Base-by-base conservation (phyloP, 352 stramenopile genomes). In the Globisporangium alternatum region DNA sequence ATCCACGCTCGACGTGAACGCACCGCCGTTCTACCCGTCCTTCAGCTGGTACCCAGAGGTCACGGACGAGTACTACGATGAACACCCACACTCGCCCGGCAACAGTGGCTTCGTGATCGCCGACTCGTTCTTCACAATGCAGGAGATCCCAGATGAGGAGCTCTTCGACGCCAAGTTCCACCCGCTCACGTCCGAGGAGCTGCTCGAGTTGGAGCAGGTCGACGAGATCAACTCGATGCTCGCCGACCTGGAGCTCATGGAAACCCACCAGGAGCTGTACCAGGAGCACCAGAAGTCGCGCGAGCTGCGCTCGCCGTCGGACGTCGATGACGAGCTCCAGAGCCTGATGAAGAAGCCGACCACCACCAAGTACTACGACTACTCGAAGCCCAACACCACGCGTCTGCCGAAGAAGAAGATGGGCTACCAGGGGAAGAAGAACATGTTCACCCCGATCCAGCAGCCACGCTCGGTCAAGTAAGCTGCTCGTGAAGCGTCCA, bases 151-250 rank as follows among this genome's bases (percentile, higher is more conserved):
- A 1, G 84, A 93, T 43, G 84, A 93, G 60, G 82, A 93, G 71
- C 72, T 93, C 37, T 93, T 93, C 59, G 82, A 93, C 67, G 56
- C 84, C 0, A 75, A 77, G 56, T 77, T 78, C 65, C 79, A 88
- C 70, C 84, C 82, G 31, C 68, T 93, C 53, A 74, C 80, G 53
- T 44, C 65, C 1, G 64, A 86, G 21, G 84, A 93, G 48, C 76
- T 91, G 49, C 63, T 67, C 33, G 84, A 93, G 54, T 66, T 93
- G 60, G 84, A 91, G 60, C 80, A 90, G 67, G 76, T 93, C 54
- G 84, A 93, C 55, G 81, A 91, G 71, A 75, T 93, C 54, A 93
- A 93, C 60, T 80, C 80, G 64, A 80, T 93, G 60, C 71, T 93
- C 47, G 84, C 82, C 13, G 84, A 93, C 67, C 64, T 93, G 63